Evolutionary conservation across 805 yeast species (phyloP).

Genomic region (Pichia pseudocactophila): DNA sequence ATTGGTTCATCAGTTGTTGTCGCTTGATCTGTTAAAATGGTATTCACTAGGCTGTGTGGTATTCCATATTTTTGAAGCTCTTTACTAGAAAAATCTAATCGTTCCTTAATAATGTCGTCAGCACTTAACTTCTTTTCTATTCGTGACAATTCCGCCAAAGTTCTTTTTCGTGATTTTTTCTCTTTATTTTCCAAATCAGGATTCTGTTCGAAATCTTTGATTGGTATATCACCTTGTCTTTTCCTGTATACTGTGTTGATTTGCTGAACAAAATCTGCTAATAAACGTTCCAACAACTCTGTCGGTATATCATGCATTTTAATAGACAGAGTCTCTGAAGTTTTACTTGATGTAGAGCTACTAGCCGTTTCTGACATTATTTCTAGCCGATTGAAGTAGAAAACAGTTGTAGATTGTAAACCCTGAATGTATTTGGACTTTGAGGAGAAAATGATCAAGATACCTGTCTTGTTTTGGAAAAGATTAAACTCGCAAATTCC

Average conservation of each 20-base stretch:
- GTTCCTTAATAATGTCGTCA: not conserved
- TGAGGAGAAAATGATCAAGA: no score
- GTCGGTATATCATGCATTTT: slow-evolving; percentile 6
- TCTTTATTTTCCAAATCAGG: not conserved
- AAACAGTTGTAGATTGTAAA: no score
- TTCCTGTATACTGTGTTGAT: slow-evolving; percentile 2
- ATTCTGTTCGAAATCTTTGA: not conserved
- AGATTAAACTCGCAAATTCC: no score
- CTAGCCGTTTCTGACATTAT: not conserved
- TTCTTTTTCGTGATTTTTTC: not conserved
- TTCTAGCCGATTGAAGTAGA: no score
- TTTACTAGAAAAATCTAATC: slow-evolving; percentile 1
- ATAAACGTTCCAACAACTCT: slow-evolving; percentile 1
- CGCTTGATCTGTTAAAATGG: not conserved
- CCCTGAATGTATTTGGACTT: no score
- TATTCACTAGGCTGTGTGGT: not conserved
- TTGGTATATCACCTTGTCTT: slow-evolving; percentile 4
- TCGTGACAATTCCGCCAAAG: not conserved
- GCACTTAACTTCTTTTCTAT: not conserved
- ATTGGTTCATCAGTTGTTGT: slow-evolving; percentile 5
- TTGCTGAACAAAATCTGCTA: slow-evolving; percentile 3
- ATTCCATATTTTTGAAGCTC: not conserved
- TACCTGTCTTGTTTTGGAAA: no score
- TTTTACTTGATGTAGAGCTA: not conserved
- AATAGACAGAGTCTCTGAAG: not conserved